phyloP scores from a whole-genome alignment of 2,329 filamentous ascomycete species.

The Tolypocladium amazonense region DNA sequence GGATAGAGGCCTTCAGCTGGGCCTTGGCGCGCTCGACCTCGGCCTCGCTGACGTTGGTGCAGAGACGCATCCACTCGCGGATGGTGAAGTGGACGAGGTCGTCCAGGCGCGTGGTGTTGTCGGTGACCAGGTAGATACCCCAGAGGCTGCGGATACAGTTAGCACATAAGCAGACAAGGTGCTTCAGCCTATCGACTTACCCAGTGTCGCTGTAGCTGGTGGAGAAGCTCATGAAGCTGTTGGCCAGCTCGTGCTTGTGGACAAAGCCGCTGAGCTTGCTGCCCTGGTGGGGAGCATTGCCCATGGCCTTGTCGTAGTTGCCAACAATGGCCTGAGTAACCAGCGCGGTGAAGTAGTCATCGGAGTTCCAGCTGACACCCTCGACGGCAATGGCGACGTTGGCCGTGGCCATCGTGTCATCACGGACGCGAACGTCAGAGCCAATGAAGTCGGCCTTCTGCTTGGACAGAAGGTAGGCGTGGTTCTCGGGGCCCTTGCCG shows the following conservation, averaged over 20 bases:
- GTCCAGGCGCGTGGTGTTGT: constrained; percentile 78
- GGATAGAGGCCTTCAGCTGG: constrained; percentile 96
- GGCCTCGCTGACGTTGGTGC: constrained; percentile 73
- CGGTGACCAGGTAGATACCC: constrained; percentile 97
- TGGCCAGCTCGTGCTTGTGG: constrained; percentile 89
- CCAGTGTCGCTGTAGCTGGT: constrained; percentile 99
- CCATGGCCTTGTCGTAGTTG: constrained; percentile 99
- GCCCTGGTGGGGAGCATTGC: constrained; percentile 91
- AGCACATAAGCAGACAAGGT: constrained; percentile 6
- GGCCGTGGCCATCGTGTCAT: constrained; percentile 91
- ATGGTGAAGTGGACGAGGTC: constrained; percentile 98
- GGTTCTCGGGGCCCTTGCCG: constrained; percentile 61
- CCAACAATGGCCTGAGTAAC: constrained; percentile 98
- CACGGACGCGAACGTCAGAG: constrained; percentile 88
- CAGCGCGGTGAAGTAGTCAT: constrained; percentile 97
- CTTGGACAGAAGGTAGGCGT: constrained; percentile 70
- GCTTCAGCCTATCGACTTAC: constrained; percentile 40
- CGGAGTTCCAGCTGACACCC: constrained; percentile 98
- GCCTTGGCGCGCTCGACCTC: constrained; percentile 98
- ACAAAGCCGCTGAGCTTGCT: constrained; percentile 96
- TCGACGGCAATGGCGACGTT: constrained; percentile 98
- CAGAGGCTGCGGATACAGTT: constrained; percentile 59
- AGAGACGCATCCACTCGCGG: constrained; percentile 94
- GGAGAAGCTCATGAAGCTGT: constrained; percentile 99
- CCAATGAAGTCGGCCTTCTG: constrained; percentile 89